phyloP scores from a whole-genome alignment of 176 grass and related monocot species.

The Calamus simplicifolius region DNA sequence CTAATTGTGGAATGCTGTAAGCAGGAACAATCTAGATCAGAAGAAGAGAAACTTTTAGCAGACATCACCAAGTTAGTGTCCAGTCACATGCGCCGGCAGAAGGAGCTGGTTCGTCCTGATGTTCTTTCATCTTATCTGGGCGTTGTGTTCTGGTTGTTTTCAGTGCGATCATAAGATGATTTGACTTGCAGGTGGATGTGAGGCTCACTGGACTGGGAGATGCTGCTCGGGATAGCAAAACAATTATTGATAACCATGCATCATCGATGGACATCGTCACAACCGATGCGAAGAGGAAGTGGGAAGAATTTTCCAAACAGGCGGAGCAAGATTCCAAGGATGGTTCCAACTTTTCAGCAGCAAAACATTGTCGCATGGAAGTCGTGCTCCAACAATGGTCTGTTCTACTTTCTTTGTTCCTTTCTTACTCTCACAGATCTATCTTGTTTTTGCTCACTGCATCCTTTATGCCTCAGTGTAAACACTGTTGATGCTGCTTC shows the following conservation, averaged over 20 bases:
- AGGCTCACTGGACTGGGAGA: slow-evolving; percentile 56
- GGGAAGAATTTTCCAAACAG: slow-evolving; percentile 76
- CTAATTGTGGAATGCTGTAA: slow-evolving; percentile 6
- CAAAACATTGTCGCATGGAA: slow-evolving; percentile 91
- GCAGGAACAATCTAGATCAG: slow-evolving; percentile 82
- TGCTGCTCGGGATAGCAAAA: slow-evolving; percentile 53
- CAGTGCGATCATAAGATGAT: not conserved
- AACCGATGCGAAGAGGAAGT: slow-evolving; percentile 90
- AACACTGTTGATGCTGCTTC: slow-evolving; percentile 58
- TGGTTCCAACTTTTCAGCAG: slow-evolving; percentile 63
- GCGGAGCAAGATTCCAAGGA: slow-evolving; percentile 55
- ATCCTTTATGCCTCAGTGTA: slow-evolving; percentile 24
- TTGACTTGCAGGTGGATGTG: slow-evolving; percentile 50
- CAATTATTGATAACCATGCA: slow-evolving; percentile 63
- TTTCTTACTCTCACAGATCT: not conserved
- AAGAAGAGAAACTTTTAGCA: slow-evolving; percentile 71
- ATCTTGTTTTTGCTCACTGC: not conserved
- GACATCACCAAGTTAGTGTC: slow-evolving; percentile 79
- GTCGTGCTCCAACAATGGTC: slow-evolving; percentile 69
- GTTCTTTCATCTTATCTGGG: not conserved
- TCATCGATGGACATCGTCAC: slow-evolving; percentile 50
- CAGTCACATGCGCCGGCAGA: slow-evolving; percentile 64
- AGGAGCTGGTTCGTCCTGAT: slow-evolving; percentile 55
- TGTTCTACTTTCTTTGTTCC: not conserved
- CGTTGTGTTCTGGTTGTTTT: not conserved